Evolutionary conservation across 1,284 basidiomycete genomes (phyloP), one percentile per base, ranked within the genome.

Genomic region (Leccinum angustisporum): DNA sequence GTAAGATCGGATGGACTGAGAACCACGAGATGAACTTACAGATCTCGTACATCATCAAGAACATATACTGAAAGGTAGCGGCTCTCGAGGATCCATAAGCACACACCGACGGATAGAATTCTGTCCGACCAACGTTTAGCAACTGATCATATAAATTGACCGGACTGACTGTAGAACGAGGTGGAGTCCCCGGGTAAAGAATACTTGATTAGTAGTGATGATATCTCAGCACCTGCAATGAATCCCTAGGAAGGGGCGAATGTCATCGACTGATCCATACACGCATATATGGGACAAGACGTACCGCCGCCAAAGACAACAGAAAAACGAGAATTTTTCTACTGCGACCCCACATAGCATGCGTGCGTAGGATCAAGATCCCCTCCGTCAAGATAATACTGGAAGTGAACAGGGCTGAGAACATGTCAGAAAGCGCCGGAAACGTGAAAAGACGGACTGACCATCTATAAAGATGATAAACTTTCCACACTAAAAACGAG

Each of bases 11-110:
- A 56, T 16, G 27, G 51, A 58, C 11, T 16, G 10, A 59, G n/a
- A 34, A 10, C 5, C 2, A 10, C 4, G 33, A 40, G 25, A 34
- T 43, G 25, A 53, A 60, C 69, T 16, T 11, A 74, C 73, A 5
- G n/a, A 75, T 74, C 54, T 72, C 73, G 43, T 71, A 72, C 9
- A 34, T 48, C 40, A 61, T 59, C 57, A 75, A 52, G 30, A 75
- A 57, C 33, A 21, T 50, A 57, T 66, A 73, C 16, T 69, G 57
- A 40, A 67, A 51, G n/a, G 54, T 58, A 3, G 46, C 59, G 21
- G 33, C 61, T 60, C 68, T 67, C 34, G 70, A 72, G 2, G 63
- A 63, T 36, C 46, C 11, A 27, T 62, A 70, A 34, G 61, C 51
- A 50, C 68, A 70, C 2, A 36, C 1, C 16, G 69, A 69, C 4